Base-by-base conservation (phyloP, 192 early-diverging fungal genomes). In the Fimicolochytrium jonesii region DNA sequence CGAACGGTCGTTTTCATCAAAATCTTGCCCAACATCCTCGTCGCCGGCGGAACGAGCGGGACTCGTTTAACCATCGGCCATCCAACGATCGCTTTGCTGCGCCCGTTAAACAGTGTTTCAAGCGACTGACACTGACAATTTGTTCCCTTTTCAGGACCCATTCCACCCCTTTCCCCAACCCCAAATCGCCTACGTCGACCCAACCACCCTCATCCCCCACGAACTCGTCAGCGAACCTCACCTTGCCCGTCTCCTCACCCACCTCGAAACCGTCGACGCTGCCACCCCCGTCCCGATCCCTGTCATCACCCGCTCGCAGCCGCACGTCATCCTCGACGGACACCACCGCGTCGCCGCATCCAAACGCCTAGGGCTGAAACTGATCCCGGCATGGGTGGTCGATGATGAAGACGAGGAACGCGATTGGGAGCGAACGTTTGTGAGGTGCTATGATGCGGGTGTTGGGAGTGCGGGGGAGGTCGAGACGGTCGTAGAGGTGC, bases 281-380 rank as follows among this genome's bases (percentile, higher is more conserved):
- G 13, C 26, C 3, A 36, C 59, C 7, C 43, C 52, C 26, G 26
- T 63, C 20, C 61, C 61, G 1, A 6, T 63, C 35, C 49, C 61
- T 7, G 61, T 39, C 15, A 36, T 51, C 31, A 63, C 61, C 5
- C n/a, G 9, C 2, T 43, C 48, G 7, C 23, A 17, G 4, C 59
- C 59, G 22, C 49, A 32, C 25, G 55, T 66, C 23, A 66, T 66
- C 32, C 43, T 66, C 17, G 64, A 66, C 36, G 64, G 64, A 2
- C 64, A 66, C 36, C 64, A 66, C 39, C 54, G 64, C 31, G 64
- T 66, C 13, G 64, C 64, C 30, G 64, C 64, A 28, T 59, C 64
- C 4, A 4, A 11, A 17, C 22, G 26, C 18, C 32, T 66, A 11
- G 31, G 45, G 17, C 29, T 66, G 30, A 60, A 3, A 15, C 10